A percentile compares a stretch with the other conserved stretches of the same genome.
Evolutionary conservation across 2,329 filamentous ascomycete genomes (phyloP).

Genomic region (Fusarium hostae): DNA sequence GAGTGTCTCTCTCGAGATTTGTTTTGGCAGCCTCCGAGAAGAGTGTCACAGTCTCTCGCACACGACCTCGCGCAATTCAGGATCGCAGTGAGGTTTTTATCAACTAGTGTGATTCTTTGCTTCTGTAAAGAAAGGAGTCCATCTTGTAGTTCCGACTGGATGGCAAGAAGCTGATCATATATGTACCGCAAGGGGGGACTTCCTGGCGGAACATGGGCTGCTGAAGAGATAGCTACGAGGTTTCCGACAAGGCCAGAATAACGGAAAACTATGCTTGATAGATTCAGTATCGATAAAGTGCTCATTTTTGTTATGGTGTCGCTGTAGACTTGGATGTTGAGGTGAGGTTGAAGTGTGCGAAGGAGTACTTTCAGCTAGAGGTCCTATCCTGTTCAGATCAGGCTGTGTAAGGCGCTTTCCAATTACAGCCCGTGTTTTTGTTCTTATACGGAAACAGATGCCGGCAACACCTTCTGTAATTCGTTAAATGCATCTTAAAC

Average conservation of each 20-base stretch:
- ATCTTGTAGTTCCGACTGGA: background rate
- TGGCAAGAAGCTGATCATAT: background rate
- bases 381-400: background rate
- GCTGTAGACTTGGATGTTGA: background rate
- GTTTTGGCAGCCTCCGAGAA: background rate
- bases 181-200: background rate
- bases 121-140: background rate
- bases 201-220: background rate
- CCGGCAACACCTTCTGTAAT: background rate
- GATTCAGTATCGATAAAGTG: background rate
- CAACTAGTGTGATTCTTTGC: background rate
- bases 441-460: background rate
- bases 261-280: background rate
- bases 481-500: background rate
- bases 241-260: background rate
- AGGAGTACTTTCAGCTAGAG: background rate
- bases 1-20: background rate
- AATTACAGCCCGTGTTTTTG: background rate
- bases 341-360: background rate
- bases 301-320: background rate
- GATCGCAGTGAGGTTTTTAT: background rate
- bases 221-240: background rate
- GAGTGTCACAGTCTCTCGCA: background rate
- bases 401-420: background rate
- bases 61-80: background rate